Conservation (phyloP, 2,329 filamentous ascomycete genomes). For the Ploettnerulaceae sp. region DNA sequence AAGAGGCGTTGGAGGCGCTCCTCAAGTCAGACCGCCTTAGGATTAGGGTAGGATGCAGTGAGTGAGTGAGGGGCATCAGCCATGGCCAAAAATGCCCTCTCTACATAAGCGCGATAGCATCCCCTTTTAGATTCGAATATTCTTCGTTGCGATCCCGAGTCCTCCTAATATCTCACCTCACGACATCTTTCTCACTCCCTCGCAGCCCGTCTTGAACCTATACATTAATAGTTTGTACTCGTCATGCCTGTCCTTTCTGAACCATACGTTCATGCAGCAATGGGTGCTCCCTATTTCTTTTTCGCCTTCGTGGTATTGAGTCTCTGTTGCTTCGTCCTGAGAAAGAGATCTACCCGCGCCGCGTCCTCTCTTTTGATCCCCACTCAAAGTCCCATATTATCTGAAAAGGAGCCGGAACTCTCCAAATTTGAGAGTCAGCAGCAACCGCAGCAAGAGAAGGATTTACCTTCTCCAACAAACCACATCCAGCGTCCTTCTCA, state of each 20-base stretch:
- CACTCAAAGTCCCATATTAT: neutral
- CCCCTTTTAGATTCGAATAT: neutral
- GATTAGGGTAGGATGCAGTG: slow-evolving; percentile 6
- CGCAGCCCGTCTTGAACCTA: neutral
- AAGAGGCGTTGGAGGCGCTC: slow-evolving; percentile 5
- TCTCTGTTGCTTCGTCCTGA: slow-evolving; percentile 1
- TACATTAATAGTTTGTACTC: slow-evolving; percentile 4
- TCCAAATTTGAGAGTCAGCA: neutral
- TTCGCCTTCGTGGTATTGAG: slow-evolving; percentile 8
- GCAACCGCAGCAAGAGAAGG: neutral
- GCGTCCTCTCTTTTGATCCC: too few relatives aligned
- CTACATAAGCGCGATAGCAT: slow-evolving; percentile 5
- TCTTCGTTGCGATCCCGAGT: neutral
- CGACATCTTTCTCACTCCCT: neutral
- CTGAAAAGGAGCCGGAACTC: neutral
- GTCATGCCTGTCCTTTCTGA: slow-evolving; percentile 16
- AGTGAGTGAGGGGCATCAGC: neutral
- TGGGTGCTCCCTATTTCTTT: slow-evolving; percentile 2
- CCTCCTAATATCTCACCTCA: slow-evolving; percentile 6
- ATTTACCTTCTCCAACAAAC: neutral
- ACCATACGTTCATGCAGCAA: slow-evolving; percentile 4
- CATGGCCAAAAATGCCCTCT: slow-evolving; percentile 4
- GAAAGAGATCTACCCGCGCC: neutral
- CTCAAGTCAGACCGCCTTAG: slow-evolving; percentile 1
- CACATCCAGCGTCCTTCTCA: slow-evolving; percentile 18